These are phyloP conservation scores for Linnemannia hyalina DNA, from an alignment of 192 early-diverging fungal species.

Conservation along the genomic window DNA sequence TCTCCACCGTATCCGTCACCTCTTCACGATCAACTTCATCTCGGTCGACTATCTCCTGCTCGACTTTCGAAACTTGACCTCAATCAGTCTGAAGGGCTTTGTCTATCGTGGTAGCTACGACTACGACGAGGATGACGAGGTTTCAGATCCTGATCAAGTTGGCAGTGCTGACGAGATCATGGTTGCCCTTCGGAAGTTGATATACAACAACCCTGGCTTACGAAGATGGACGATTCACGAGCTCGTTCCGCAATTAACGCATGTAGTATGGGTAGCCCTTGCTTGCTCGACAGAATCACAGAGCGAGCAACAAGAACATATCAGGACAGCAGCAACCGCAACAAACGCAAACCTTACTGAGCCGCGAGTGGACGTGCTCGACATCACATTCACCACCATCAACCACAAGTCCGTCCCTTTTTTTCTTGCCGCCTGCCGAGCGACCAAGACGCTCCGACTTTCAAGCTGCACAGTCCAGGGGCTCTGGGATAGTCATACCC, in stretches of 20 bases:
- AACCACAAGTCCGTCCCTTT: not conserved
- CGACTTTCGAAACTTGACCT: not conserved
- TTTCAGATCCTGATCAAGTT: not conserved
- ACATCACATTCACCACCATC: not conserved
- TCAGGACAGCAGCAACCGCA: not conserved
- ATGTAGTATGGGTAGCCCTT: not conserved
- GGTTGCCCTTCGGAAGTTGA: not conserved
- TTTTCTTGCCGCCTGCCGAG: not conserved
- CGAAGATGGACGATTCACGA: not conserved
- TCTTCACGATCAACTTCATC: not conserved
- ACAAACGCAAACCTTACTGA: not conserved
- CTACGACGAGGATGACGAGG: not conserved
- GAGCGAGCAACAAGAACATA: not conserved
- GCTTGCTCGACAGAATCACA: not conserved
- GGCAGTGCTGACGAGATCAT: not conserved
- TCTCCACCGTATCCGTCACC: not conserved
- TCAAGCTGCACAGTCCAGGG: not conserved
- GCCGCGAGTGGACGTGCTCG: not conserved
- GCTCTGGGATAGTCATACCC: not conserved
- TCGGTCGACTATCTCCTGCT: not conserved
- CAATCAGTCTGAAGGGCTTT: not conserved
- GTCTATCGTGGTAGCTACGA: not conserved
- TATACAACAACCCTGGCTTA: not conserved
- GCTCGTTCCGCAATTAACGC: not conserved
- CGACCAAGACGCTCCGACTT: not conserved